Conservation (phyloP, 768 basidiomycete genomes). For the Macrolepiota fuliginosa region DNA sequence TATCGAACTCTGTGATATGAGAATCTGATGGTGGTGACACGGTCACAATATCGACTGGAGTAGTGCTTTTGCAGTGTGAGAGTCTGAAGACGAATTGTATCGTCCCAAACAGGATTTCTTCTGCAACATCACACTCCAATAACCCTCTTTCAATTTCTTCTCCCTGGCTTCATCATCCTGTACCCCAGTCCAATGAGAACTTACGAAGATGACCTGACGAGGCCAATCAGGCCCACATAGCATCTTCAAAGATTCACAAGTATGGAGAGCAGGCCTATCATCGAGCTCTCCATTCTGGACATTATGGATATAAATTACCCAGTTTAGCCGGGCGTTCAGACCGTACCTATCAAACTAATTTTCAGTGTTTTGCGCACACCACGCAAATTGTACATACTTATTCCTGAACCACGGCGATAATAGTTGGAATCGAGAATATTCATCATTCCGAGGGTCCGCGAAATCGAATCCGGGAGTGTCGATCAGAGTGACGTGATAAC, state of each 20-base stretch:
- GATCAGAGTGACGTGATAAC: not conserved
- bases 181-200: not conserved
- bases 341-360: not conserved
- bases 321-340: not conserved
- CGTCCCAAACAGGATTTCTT: not conserved
- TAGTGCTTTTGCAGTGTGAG: not conserved
- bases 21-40: not conserved
- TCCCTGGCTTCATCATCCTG: not conserved
- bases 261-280: not conserved
- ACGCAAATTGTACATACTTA: not conserved
- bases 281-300: not conserved
- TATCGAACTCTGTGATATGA: too few species aligned
- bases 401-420: not conserved
- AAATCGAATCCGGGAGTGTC: slow-evolving; percentile 7
- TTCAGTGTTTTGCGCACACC: not conserved
- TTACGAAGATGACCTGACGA: not conserved
- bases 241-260: not conserved
- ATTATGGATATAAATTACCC: not conserved
- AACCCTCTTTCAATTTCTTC: not conserved
- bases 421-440: not conserved
- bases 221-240: not conserved
- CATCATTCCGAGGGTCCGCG: not conserved
- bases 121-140: not conserved
- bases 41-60: not conserved
- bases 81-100: not conserved